These are phyloP conservation scores for Babesia sp. DNA, from an alignment of 169 alveolate genomes.

Conservation along the genomic window DNA sequence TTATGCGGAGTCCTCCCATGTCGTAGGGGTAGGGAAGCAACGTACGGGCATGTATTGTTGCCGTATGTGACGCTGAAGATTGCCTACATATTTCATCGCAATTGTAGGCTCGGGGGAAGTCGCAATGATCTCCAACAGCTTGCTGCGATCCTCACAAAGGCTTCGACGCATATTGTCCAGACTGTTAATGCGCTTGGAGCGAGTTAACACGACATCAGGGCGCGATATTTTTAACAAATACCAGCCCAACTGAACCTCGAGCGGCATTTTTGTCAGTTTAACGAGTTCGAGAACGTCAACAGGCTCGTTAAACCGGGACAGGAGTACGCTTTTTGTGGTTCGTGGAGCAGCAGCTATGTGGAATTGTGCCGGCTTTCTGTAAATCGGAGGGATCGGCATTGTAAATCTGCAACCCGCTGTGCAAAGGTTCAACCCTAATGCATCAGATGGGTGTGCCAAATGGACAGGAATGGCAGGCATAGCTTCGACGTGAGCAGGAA, in stretches of 20 bases:
- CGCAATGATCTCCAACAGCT: conserved; percentile 53
- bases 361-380: neutral
- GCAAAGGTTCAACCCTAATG: neutral
- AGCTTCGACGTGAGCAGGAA: neutral
- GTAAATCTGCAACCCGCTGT: neutral
- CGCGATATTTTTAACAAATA: conserved; percentile 5
- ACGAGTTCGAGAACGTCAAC: conserved; percentile 29
- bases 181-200: conserved; percentile 6
- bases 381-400: neutral
- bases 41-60: conserved; percentile 14
- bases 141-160: conserved; percentile 35
- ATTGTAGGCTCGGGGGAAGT: conserved; percentile 2
- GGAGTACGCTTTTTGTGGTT: neutral
- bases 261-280: conserved; percentile 56
- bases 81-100: neutral
- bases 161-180: neutral
- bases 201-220: conserved; percentile 26
- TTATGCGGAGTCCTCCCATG: neutral
- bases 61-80: conserved; percentile 32
- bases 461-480: neutral
- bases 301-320: conserved; percentile 51
- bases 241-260: conserved; percentile 49
- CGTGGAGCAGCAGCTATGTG: conserved; percentile 35
- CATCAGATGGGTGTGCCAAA: neutral
- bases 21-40: conserved; percentile 27